These are phyloP conservation scores for Arctium lappa DNA, from an alignment of 129 eudicot species.

Conservation along the genomic window DNA sequence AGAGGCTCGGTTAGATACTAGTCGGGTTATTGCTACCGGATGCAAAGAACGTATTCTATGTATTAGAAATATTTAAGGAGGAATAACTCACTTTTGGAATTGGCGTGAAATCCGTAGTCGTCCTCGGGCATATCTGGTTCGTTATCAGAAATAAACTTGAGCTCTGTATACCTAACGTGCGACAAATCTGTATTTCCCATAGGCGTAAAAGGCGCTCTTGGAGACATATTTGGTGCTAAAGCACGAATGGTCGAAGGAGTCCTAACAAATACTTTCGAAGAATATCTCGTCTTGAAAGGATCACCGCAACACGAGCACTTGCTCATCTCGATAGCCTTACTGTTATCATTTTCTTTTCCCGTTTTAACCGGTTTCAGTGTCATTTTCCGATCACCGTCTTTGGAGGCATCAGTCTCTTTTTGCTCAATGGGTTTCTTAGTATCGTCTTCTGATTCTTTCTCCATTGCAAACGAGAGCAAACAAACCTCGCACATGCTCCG, in stretches of 20 bases:
- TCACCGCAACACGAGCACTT: constrained; percentile 86
- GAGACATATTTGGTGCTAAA: constrained; percentile 37
- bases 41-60: too few relatives aligned
- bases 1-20: too few relatives aligned
- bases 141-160: constrained; percentile 39
- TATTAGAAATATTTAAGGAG: not conserved
- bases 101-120: constrained; percentile 26
- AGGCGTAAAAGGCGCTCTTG: constrained; percentile 48
- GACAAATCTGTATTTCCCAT: constrained; percentile 39
- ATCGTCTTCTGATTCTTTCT: constrained; percentile 47
- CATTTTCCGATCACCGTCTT: constrained; percentile 38
- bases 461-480: constrained; percentile 71
- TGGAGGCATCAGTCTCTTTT: constrained; percentile 30
- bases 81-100: constrained; percentile 30
- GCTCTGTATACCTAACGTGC: constrained; percentile 40
- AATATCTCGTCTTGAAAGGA: constrained; percentile 38
- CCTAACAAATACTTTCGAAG: constrained; percentile 31
- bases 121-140: constrained; percentile 39
- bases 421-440: constrained; percentile 35
- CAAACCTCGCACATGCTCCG: constrained; percentile 81
- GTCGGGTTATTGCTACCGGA: too few relatives aligned
- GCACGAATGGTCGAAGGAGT: constrained; percentile 29
- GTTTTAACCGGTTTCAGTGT: constrained; percentile 32
- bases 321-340: constrained; percentile 3
- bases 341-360: constrained; percentile 30